Evolutionary conservation across 2,329 filamentous ascomycete genomes (phyloP).

Genomic region (Penicillium sp.): DNA sequence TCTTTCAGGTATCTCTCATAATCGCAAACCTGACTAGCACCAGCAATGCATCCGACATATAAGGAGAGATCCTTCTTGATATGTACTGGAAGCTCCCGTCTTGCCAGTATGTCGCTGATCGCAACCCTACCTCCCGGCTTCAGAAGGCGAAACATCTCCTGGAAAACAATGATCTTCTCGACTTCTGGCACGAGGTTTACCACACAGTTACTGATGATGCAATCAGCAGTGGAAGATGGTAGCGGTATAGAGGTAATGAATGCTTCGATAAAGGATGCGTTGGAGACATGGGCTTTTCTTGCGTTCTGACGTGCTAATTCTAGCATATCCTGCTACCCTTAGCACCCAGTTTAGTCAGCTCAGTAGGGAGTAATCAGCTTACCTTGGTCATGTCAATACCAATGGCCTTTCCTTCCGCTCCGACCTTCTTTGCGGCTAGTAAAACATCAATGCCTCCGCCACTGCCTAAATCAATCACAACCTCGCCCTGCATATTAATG

Average conservation of each 20-base stretch:
- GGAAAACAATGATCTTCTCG: conserved; percentile 58
- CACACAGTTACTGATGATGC: conserved; percentile 65
- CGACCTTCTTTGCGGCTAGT: conserved; percentile 54
- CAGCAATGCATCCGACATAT: conserved; percentile 63
- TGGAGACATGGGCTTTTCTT: conserved; percentile 38
- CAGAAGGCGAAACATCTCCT: conserved; percentile 60
- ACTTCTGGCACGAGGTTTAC: conserved; percentile 58
- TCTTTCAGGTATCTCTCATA: conserved; percentile 55
- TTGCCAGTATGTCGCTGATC: conserved; percentile 60
- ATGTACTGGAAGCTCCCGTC: conserved; percentile 1
- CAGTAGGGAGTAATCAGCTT: background rate
- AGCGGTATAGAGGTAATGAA: conserved; percentile 55
- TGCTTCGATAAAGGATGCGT: conserved; percentile 55
- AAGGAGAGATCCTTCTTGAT: conserved; percentile 32
- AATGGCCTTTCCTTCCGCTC: conserved; percentile 50
- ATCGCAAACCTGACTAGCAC: conserved; percentile 54
- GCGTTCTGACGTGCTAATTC: conserved; percentile 38
- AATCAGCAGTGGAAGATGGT: conserved; percentile 47
- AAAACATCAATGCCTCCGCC: conserved; percentile 62
- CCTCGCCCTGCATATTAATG: conserved; percentile 50
- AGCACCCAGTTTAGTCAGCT: background rate
- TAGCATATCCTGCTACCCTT: conserved; percentile 49
- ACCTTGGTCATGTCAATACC: conserved; percentile 64
- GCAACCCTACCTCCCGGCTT: conserved; percentile 60
- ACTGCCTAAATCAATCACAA: conserved; percentile 58